Evolutionary conservation across 1,284 basidiomycete genomes (phyloP).

Genomic region (Xerocomus nothofagi): DNA sequence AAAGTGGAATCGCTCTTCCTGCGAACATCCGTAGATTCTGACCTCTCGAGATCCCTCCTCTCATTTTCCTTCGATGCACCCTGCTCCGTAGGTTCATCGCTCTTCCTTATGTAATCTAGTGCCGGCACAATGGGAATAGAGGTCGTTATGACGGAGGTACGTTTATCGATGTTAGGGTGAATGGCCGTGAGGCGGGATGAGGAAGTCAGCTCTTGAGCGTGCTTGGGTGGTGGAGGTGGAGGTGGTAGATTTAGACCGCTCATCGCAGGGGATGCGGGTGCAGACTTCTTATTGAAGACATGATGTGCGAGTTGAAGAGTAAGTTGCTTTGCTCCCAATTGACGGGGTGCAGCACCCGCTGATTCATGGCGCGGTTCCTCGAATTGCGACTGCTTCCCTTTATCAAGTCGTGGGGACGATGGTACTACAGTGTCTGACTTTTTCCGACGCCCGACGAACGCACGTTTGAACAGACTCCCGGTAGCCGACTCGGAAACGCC

Average conservation of each 20-base stretch:
- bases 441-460: conserved; percentile 61
- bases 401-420: conserved; percentile 32
- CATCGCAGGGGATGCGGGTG: conserved; percentile 31
- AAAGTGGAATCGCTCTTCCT: conserved; percentile 75
- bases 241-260: conserved; percentile 31
- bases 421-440: conserved; percentile 51
- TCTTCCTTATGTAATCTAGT: conserved; percentile 35
- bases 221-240: conserved; percentile 41
- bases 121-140: conserved; percentile 38
- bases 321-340: conserved; percentile 32
- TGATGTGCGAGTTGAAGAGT: conserved; percentile 43
- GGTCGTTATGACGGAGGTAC: conserved; percentile 32
- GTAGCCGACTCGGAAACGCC: conserved; percentile 31
- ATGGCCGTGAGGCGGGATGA: conserved; percentile 22
- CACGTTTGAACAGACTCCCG: conserved; percentile 60
- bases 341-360: conserved; percentile 26
- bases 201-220: conserved; percentile 12
- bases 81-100: conserved; percentile 30
- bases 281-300: conserved; percentile 41
- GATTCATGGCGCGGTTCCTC: conserved; percentile 27
- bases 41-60: conserved; percentile 43
- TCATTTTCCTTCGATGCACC: conserved; percentile 29
- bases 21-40: conserved; percentile 61
- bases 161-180: conserved; percentile 31
- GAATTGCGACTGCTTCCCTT: conserved; percentile 27